Percentiles rank a stretch among this genome's conserved stretches.
phyloP scores from a whole-genome alignment of 441 rosid species.

The Mallotus japonicus region DNA sequence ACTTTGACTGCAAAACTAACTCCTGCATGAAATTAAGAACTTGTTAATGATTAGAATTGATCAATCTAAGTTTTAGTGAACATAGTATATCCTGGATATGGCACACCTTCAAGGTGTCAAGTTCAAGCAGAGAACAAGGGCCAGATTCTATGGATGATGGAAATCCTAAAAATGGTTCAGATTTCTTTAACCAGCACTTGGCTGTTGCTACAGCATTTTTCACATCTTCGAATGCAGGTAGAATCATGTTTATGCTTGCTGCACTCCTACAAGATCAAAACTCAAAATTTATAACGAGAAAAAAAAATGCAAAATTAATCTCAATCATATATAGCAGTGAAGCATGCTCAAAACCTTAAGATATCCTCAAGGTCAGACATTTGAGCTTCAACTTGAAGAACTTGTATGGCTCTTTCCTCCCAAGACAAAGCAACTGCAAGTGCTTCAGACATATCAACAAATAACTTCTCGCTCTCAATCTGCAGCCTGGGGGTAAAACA shows the following conservation, averaged over 20 bases:
- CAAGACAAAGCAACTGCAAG: conserved; percentile 57
- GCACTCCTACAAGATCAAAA: conserved; percentile 56
- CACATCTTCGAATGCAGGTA: conserved; percentile 59
- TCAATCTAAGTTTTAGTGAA: conserved; percentile 14
- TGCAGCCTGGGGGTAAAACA: conserved; percentile 52
- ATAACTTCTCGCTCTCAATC: conserved; percentile 59
- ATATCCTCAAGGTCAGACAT: conserved; percentile 70
- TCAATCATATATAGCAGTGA: not conserved
- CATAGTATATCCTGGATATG: conserved; percentile 17
- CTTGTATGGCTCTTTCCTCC: conserved; percentile 68
- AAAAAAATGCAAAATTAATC: not conserved
- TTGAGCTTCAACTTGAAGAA: conserved; percentile 51
- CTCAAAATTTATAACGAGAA: conserved; percentile 16
- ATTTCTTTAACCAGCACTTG: conserved; percentile 69
- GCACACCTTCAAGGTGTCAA: conserved; percentile 67
- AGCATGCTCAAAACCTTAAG: conserved; percentile 47
- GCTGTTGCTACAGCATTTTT: conserved; percentile 49
- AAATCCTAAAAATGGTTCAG: conserved; percentile 51
- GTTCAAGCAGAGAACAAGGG: conserved; percentile 46
- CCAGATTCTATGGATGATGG: conserved; percentile 28
- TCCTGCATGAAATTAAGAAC: conserved; percentile 52
- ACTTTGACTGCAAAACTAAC: conserved; percentile 60
- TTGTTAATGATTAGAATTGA: conserved; percentile 26
- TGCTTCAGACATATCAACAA: conserved; percentile 50
- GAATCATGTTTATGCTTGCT: conserved; percentile 47